phyloP scores from a whole-genome alignment of 164 flowering plant genomes.

The Magnolia changhungtana region DNA sequence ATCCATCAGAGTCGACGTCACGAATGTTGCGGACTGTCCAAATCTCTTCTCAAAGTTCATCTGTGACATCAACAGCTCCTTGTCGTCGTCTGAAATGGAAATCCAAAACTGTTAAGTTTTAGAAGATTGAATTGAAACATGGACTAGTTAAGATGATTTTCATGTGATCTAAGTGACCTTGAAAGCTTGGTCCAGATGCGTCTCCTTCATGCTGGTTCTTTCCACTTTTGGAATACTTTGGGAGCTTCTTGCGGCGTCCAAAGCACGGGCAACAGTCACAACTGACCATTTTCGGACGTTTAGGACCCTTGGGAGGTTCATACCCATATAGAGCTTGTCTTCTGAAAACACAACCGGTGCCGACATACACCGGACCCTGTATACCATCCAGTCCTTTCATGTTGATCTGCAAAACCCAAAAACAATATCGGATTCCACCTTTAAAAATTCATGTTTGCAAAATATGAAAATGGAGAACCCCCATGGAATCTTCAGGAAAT shows the following conservation, averaged over 20 bases:
- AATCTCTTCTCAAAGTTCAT: slow-evolving; percentile 87
- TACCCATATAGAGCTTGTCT: slow-evolving; percentile 93
- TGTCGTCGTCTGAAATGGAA: slow-evolving; percentile 49
- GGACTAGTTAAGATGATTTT: background rate
- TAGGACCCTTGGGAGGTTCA: slow-evolving; percentile 79
- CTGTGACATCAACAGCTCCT: slow-evolving; percentile 75
- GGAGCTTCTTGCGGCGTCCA: slow-evolving; percentile 62
- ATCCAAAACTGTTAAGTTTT: background rate
- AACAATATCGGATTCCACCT: background rate
- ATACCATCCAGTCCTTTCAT: slow-evolving; percentile 95
- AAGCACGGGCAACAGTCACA: slow-evolving; percentile 93
- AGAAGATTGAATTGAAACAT: background rate
- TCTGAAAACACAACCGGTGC: slow-evolving; percentile 90
- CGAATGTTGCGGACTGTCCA: slow-evolving; percentile 83
- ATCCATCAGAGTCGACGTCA: slow-evolving; percentile 87
- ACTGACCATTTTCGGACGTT: slow-evolving; percentile 94
- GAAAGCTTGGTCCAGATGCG: slow-evolving; percentile 23
- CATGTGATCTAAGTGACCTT: slow-evolving; percentile 21
- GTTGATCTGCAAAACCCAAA: slow-evolving; percentile 65
- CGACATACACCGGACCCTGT: slow-evolving; percentile 94
- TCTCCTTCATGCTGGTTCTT: slow-evolving; percentile 29
- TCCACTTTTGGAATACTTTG: slow-evolving; percentile 32
- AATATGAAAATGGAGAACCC: background rate
- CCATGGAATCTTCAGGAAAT: background rate
- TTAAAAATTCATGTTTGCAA: no score